Evolutionary conservation across 306 rosid genomes (phyloP), one percentile per base, ranked within the genome.

Genomic region (Ziziphus jujuba): DNA sequence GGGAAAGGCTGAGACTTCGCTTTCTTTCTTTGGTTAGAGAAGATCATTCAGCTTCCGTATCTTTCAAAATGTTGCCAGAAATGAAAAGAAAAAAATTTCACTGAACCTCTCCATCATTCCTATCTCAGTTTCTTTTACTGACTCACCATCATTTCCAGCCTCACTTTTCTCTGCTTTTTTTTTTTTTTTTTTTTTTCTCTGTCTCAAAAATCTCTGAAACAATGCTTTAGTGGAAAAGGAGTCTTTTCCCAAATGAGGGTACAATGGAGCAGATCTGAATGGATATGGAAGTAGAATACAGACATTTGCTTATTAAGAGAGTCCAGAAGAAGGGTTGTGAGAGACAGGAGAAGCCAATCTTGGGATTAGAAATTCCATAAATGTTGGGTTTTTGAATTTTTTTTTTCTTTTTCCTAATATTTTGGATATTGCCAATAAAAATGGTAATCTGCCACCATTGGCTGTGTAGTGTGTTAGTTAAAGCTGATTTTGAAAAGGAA

Each of bases 1-100:
- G 51, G 75, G 36, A 19, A 56, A 67, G 72, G 66, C 82, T 63
- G 76, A 66, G 74, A 66, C 64, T 56, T 74, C 53, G 69, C 81
- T 51, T 72, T 73, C 79, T 66, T 72, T 56, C 52, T 77, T 69
- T 58, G 83, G 72, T 48, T 53, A 5, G 68, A 25, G 44, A 71
- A 81, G 70, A 80, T 71, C 68, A 68, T 74, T 63, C 81, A 59
- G 74, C 71, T 65, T 84, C 85, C 72, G 79, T 73, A 80, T 79
- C 76, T 69, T 45, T 75, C 71, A 28, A 67, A 75, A 83, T 67
- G 79, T 77, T 72, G 63, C 66, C 78, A 67, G 78, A 70, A 74
- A 66, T 28, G 33, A 28, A 28, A 28, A 28, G 33, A 16, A 54
- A 36, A 33, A 7, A 20, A 51, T 8, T 22, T 43, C 45, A 10